Base-by-base conservation (phyloP, 192 early-diverging fungal species). In the Backusella westeae region DNA sequence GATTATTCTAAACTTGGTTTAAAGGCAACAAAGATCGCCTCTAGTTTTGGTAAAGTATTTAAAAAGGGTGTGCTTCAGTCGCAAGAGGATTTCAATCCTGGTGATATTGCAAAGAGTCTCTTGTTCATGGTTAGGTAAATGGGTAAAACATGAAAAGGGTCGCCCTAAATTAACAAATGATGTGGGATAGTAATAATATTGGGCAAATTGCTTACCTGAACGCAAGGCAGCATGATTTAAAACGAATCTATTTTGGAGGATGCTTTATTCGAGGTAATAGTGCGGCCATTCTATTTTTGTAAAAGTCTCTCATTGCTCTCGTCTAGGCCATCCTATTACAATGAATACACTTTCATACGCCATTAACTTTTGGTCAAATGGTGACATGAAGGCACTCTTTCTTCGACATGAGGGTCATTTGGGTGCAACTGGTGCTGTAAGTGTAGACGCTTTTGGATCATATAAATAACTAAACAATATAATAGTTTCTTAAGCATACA, bases 121-220 rank as follows among this genome's bases (percentile, higher is more conserved):
- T 87, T 99, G 72, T 98, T 93, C 84, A 95, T 99, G 93, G 92
- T 99, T 52, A 91, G 89, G 90, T 91, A 86, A 77, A 72, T 29
- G 14, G 44, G 3, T 26, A 7, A 21, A 66, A 4, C 39, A 34
- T 7, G 52, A 2, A 21, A 0, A 10, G 6, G 14, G 66, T 67
- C 1, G 8, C 35, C 65, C 3, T 32, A 32, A n/a, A 49, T 38
- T 1, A 39, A 34, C 35, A 19, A 21, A 4, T 12, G 35, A 36
- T 68, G 10, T 34, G 8, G 41, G 15, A 29, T 81, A 93, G 95
- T 82, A 99, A 99, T 87, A 99, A 98, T 81, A 95, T 99, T 88
- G 97, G 98, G 10, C 98, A 99, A 82, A 98, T 99, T 72, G 98
- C 97, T 0, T 99, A 96, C 74, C 84, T 99, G 71, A 98, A 98